Evolutionary conservation across 2,329 filamentous ascomycete genomes (phyloP).

Genomic region (Pseudogymnoascus sp.): DNA sequence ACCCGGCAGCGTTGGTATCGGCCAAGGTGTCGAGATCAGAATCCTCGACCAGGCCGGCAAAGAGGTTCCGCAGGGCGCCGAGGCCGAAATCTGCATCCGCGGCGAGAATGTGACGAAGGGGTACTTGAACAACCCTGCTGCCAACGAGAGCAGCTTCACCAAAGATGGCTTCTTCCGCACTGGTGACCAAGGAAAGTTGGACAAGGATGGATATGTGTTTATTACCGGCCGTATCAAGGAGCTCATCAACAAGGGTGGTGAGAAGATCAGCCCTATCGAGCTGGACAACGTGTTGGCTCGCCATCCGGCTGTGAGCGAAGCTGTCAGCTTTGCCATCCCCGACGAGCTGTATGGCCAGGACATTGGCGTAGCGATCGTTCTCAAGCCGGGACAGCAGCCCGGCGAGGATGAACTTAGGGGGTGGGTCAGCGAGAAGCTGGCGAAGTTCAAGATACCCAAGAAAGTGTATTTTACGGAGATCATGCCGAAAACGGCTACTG

Average conservation of each 20-base stretch:
- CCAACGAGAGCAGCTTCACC: constrained; percentile 69
- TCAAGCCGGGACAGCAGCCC: constrained; percentile 57
- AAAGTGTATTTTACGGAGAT: constrained; percentile 76
- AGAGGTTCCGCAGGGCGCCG: constrained; percentile 59
- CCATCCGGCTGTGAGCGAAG: constrained; percentile 67
- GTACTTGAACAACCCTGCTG: constrained; percentile 75
- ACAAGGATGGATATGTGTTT: constrained; percentile 72
- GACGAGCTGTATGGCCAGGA: constrained; percentile 82
- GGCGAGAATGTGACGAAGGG: constrained; percentile 80
- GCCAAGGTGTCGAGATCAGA: constrained; percentile 74
- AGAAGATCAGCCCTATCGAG: constrained; percentile 86
- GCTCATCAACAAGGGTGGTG: constrained; percentile 82
- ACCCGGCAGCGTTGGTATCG: constrained; percentile 75
- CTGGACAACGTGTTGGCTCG: constrained; percentile 76
- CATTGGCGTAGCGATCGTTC: constrained; percentile 67
- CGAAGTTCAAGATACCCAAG: constrained; percentile 82
- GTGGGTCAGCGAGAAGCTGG: constrained; percentile 64
- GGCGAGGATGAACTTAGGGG: constrained; percentile 54
- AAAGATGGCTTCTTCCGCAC: constrained; percentile 78
- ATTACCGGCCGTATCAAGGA: constrained; percentile 94
- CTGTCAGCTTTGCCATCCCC: constrained; percentile 75
- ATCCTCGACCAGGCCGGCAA: constrained; percentile 67
- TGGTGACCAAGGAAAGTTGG: constrained; percentile 76
- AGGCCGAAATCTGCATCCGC: constrained; percentile 77
- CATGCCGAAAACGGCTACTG: constrained; percentile 90